Evolutionary conservation across 148 eudicot genomes (phyloP).

Genomic region (Nyssa sinensis): DNA sequence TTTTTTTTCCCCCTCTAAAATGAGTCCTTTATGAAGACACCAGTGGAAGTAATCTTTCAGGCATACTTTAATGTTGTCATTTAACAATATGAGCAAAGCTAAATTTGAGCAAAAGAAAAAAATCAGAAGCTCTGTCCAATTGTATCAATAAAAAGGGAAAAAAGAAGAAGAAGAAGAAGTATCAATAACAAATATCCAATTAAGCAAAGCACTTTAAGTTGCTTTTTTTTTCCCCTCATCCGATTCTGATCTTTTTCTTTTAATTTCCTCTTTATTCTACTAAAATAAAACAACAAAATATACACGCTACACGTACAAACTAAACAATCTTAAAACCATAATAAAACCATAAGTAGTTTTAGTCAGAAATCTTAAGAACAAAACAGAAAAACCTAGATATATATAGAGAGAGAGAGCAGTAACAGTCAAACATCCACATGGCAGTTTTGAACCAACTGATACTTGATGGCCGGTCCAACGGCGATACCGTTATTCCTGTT

Average conservation of each 20-base stretch:
- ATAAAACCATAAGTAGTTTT: not conserved
- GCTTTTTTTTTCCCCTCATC: not conserved
- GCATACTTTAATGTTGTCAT: too few species aligned
- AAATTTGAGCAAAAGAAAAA: too few species aligned
- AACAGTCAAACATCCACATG: slow-evolving; percentile 38
- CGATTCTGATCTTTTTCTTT: too few species aligned
- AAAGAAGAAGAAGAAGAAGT: not conserved
- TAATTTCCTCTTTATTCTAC: not conserved
- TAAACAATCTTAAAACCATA: not conserved
- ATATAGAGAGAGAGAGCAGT: not conserved
- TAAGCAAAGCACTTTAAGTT: not conserved
- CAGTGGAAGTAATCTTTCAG: too few species aligned
- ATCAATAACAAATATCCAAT: not conserved
- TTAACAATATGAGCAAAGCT: too few species aligned
- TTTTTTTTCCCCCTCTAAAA: too few species aligned
- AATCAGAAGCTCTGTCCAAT: not conserved
- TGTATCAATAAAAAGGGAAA: too few species aligned
- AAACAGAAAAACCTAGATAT: not conserved
- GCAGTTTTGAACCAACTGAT: slow-evolving; percentile 33
- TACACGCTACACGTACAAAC: not conserved
- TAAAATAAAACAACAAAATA: not conserved
- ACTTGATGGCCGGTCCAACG: slow-evolving; percentile 42
- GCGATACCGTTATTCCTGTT: slow-evolving; percentile 11
- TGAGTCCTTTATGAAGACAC: too few species aligned
- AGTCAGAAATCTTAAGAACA: not conserved